These are phyloP conservation scores for Metarhizium sp. DNA, from an alignment of 2,329 filamentous ascomycete species.

Conservation along the genomic window DNA sequence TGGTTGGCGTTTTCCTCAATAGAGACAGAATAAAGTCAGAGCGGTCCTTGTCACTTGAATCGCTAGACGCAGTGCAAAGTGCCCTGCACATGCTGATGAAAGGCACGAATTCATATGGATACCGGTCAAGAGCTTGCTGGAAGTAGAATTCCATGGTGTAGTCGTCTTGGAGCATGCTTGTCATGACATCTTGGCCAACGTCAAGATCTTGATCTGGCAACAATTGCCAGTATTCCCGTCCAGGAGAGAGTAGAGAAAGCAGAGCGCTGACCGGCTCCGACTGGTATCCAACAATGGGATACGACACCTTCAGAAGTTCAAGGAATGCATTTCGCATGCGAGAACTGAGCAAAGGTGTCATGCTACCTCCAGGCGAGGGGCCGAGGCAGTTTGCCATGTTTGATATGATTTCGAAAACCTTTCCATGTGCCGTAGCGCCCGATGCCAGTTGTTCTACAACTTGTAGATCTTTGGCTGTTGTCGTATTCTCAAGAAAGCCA, in stretches of 20 bases:
- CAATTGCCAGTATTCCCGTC: slow-evolving; percentile 44
- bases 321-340: slow-evolving; percentile 57
- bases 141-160: slow-evolving; percentile 51
- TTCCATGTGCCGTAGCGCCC: slow-evolving; percentile 37
- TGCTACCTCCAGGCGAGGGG: slow-evolving; percentile 33
- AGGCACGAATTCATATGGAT: slow-evolving; percentile 76
- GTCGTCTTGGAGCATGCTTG: slow-evolving; percentile 26
- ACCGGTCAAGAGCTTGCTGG: slow-evolving; percentile 62
- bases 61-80: slow-evolving; percentile 34
- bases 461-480: slow-evolving; percentile 41
- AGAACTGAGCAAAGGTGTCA: slow-evolving; percentile 47
- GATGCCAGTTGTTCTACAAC: slow-evolving; percentile 41
- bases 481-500: slow-evolving; percentile 42
- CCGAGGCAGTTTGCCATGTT: slow-evolving; percentile 40
- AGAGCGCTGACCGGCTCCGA: slow-evolving; percentile 60
- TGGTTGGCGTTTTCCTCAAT: slow-evolving; percentile 58
- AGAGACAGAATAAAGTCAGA: slow-evolving; percentile 50
- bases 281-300: slow-evolving; percentile 61
- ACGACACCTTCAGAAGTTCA: slow-evolving; percentile 59
- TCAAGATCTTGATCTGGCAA: slow-evolving; percentile 25
- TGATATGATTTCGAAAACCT: slow-evolving; percentile 44
- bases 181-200: slow-evolving; percentile 22
- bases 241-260: slow-evolving; percentile 52
- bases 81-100: slow-evolving; percentile 65
- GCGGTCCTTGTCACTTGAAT: slow-evolving; percentile 19